A percentile compares a stretch with the other conserved stretches of the same genome.
Evolutionary conservation across 192 early-diverging fungal genomes (phyloP).

Genomic region (Umbelopsis sp.): DNA sequence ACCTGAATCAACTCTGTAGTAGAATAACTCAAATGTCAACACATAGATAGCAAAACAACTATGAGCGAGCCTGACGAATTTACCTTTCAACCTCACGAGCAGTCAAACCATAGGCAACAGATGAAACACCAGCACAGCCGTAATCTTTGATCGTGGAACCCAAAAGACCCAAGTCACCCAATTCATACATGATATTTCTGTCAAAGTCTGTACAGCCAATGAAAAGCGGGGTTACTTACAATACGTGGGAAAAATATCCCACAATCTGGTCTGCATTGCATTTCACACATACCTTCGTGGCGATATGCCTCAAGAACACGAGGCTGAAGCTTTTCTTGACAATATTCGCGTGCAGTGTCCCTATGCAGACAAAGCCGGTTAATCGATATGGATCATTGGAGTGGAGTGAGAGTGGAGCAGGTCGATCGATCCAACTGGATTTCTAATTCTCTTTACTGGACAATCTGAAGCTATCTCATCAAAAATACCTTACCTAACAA

Average conservation of each 20-base stretch:
- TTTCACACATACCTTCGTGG: constrained; percentile 67
- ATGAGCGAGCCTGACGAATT: not conserved
- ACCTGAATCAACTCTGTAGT: constrained; percentile 82
- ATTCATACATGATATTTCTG: constrained; percentile 86
- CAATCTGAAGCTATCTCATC: not conserved
- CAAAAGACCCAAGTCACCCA: constrained; percentile 91
- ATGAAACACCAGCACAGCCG: constrained; percentile 96
- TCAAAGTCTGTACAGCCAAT: constrained; percentile 69
- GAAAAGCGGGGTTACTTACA: not conserved
- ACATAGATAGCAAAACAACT: not conserved
- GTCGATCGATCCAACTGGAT: not conserved
- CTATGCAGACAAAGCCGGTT: constrained; percentile 44
- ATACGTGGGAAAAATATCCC: not conserved
- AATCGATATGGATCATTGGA: not conserved
- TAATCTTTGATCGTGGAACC: constrained; percentile 95
- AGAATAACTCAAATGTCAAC: not conserved
- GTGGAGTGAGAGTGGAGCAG: no score
- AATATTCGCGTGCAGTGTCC: constrained; percentile 84
- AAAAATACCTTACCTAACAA: constrained; percentile 46
- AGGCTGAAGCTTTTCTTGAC: constrained; percentile 86
- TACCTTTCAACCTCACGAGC: constrained; percentile 95
- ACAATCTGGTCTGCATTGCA: not conserved
- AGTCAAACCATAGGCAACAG: constrained; percentile 94
- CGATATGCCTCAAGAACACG: constrained; percentile 85
- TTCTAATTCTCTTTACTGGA: no score